These are phyloP conservation scores for Wickerhamiella allomyrinae DNA, from an alignment of 805 yeast species.

Conservation along the genomic window DNA sequence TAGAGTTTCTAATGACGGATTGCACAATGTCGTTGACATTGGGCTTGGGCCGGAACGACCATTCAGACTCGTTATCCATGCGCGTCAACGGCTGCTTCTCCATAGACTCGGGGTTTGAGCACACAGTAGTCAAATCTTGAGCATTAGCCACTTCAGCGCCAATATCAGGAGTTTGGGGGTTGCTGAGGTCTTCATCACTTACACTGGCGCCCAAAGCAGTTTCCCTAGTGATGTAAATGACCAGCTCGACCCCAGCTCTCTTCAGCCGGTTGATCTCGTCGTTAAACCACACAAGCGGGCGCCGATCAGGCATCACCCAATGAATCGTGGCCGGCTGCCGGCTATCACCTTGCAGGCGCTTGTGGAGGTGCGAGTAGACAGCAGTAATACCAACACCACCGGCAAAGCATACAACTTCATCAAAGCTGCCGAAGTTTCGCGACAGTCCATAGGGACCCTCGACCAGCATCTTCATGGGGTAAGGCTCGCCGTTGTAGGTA, in stretches of 20 bases:
- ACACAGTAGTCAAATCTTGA: too few relatives aligned
- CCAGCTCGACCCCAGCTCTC: background rate
- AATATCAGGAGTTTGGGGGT: background rate
- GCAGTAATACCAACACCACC: slow-evolving; percentile 68
- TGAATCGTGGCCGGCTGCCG: slow-evolving; percentile 30
- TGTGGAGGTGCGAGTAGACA: slow-evolving; percentile 29
- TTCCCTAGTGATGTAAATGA: background rate
- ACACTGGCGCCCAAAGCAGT: background rate
- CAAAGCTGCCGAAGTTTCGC: slow-evolving; percentile 34
- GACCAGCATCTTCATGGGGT: slow-evolving; percentile 26
- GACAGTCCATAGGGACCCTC: slow-evolving; percentile 53
- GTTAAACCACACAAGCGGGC: slow-evolving; percentile 36
- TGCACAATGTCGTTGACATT: slow-evolving; percentile 1
- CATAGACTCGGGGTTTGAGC: background rate
- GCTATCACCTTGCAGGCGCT: slow-evolving; percentile 6
- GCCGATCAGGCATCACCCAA: slow-evolving; percentile 49
- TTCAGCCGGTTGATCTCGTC: slow-evolving; percentile 25
- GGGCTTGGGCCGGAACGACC: background rate
- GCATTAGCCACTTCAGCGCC: background rate
- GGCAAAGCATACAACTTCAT: slow-evolving; percentile 42
- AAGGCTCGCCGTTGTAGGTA: slow-evolving; percentile 19
- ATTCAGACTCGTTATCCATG: background rate
- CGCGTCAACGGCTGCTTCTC: background rate
- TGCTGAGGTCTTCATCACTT: background rate
- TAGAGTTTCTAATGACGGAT: slow-evolving; percentile 3